phyloP scores from a whole-genome alignment of 2,329 filamentous ascomycete genomes.

The Alternaria triticimaculans region DNA sequence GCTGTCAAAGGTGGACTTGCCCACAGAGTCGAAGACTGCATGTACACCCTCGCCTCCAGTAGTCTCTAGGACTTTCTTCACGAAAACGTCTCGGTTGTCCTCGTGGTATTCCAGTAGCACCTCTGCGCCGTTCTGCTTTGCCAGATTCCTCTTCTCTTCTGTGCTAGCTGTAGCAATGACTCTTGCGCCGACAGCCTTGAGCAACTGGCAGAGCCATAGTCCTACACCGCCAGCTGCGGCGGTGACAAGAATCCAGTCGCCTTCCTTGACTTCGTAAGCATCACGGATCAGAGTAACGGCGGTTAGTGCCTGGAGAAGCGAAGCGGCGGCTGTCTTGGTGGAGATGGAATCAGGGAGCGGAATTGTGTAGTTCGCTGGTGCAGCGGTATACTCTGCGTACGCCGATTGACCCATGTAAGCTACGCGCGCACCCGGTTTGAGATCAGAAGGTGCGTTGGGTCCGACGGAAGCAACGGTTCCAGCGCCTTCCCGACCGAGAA shows the following conservation, averaged over 20 bases:
- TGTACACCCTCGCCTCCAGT: slow-evolving; percentile 75
- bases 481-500: slow-evolving; percentile 79
- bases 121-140: slow-evolving; percentile 72
- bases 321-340: slow-evolving; percentile 69
- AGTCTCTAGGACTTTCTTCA: slow-evolving; percentile 66
- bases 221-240: slow-evolving; percentile 82
- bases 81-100: slow-evolving; percentile 55
- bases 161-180: slow-evolving; percentile 82
- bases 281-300: slow-evolving; percentile 81
- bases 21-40: slow-evolving; percentile 86
- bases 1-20: slow-evolving; percentile 82
- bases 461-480: slow-evolving; percentile 72
- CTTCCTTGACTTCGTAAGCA: slow-evolving; percentile 71
- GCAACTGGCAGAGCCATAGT: slow-evolving; percentile 75
- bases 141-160: slow-evolving; percentile 73
- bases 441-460: slow-evolving; percentile 57
- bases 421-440: slow-evolving; percentile 73
- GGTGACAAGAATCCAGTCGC: slow-evolving; percentile 83
- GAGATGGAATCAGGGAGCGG: slow-evolving; percentile 69
- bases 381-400: slow-evolving; percentile 67
- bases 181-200: slow-evolving; percentile 74
- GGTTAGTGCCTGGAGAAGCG: slow-evolving; percentile 81
- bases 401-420: slow-evolving; percentile 67
- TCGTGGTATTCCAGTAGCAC: slow-evolving; percentile 72
- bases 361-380: slow-evolving; percentile 61